Percentiles rank a stretch among this genome's conserved stretches.
Evolutionary conservation across 768 basidiomycete species (phyloP).

Genomic region (Pholiota microspora): DNA sequence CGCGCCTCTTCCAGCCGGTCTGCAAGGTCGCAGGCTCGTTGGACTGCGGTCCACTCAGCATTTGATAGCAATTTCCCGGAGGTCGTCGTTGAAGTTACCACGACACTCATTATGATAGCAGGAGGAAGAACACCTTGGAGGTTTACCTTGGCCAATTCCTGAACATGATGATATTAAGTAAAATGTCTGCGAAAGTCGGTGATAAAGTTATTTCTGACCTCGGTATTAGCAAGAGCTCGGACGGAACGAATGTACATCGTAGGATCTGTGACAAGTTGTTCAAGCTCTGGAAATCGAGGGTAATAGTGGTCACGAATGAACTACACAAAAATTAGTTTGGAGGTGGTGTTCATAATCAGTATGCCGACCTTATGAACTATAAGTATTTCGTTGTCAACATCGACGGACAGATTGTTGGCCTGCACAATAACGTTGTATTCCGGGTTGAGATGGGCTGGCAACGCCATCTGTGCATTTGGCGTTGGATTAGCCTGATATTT

Average conservation of each 20-base stretch:
- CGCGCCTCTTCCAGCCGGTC: conserved; percentile 86
- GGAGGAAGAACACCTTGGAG: conserved; percentile 78
- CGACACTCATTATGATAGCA: conserved; percentile 93
- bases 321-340: conserved; percentile 35
- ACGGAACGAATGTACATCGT: conserved; percentile 92
- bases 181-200: conserved; percentile 2
- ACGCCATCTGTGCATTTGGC: conserved; percentile 71
- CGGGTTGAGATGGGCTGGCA: conserved; percentile 85
- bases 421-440: conserved; percentile 97
- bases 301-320: conserved; percentile 98
- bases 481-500: conserved; percentile 82
- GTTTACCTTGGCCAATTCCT: conserved; percentile 89
- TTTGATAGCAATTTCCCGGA: conserved; percentile 71
- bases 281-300: conserved; percentile 93
- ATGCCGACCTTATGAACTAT: conserved; percentile 86
- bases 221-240: conserved; percentile 80
- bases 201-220: conserved; percentile 40
- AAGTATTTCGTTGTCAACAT: conserved; percentile 97
- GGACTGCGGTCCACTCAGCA: conserved; percentile 75
- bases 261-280: conserved; percentile 91
- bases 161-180: background rate
- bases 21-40: conserved; percentile 86
- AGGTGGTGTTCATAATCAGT: conserved; percentile 1
- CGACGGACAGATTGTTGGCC: conserved; percentile 97
- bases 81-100: conserved; percentile 92